These are phyloP conservation scores for Ogataea pini DNA, from an alignment of 805 yeast genomes.

Conservation along the genomic window DNA sequence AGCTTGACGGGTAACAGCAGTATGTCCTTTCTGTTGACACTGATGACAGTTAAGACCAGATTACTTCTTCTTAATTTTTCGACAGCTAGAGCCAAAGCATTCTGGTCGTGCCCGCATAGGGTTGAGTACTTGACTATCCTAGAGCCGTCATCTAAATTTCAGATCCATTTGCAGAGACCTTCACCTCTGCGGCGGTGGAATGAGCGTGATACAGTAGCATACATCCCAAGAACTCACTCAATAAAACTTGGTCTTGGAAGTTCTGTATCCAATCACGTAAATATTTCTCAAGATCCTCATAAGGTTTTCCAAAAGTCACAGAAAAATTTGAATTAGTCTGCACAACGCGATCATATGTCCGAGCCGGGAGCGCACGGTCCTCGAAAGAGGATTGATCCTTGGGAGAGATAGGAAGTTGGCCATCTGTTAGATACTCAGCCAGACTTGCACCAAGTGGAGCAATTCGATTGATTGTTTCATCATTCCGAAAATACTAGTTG, in stretches of 20 bases:
- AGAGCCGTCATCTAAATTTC: not conserved
- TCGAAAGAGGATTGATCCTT: not conserved
- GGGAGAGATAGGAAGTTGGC: not conserved
- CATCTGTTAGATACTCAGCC: not conserved
- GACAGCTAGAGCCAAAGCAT: not conserved
- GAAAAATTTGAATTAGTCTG: not conserved
- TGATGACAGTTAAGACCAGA: not conserved
- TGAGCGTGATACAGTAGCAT: not conserved
- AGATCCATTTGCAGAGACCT: not conserved
- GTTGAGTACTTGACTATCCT: not conserved
- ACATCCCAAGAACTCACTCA: not conserved
- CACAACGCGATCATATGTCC: not conserved
- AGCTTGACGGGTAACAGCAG: no score
- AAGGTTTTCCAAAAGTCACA: not conserved
- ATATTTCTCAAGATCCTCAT: not conserved
- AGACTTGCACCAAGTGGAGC: not conserved
- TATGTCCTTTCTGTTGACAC: no score
- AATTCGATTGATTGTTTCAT: not conserved
- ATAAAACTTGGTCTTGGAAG: no score
- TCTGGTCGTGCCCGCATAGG: not conserved
- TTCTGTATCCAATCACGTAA: not conserved
- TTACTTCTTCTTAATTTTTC: not conserved
- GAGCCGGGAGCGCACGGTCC: not conserved
- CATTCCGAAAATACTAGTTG: not conserved
- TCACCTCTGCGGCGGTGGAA: not conserved